Evolutionary conservation across 139 green algal species (phyloP), one percentile per base, ranked within the genome.

Genomic region (Micromonas pusilla): DNA sequence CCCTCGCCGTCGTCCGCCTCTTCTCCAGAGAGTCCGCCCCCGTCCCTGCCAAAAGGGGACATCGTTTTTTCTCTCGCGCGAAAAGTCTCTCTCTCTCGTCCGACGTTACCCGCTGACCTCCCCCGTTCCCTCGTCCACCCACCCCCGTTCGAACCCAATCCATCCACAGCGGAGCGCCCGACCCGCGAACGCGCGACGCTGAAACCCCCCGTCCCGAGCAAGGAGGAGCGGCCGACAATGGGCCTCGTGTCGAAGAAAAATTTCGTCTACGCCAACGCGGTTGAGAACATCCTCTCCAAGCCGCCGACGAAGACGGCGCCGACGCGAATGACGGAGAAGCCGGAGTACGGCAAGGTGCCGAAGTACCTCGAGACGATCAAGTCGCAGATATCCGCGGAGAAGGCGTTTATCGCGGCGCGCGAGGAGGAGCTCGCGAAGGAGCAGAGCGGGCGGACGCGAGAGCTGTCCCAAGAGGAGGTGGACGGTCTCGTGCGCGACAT

Each of bases 191-290:
- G 65, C 34, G 20, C 38, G 13, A 90, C 88, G 67, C 70, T 82
- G n/a, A 89, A 90, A 77, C 72, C 83, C 1, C 80, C 86, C 20
- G 76, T 93, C 33, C 86, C 88, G 13, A 77, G n/a, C 21, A 70
- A 74, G 26, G 80, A 84, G 2, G 90, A 96, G 30, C 57, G 64
- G 63, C 90, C 90, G 0, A 52, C 89, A 21, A 90, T 91, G 82
- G 88, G 88, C 0, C 78, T 93, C 9, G 81, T 81, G 36, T 91
- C 82, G 83, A 85, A 87, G 73, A 92, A 92, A 54, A 90, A 96
- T 83, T 96, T 90, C 81, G 87, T 96, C 72, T 89, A 86, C 0
- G 81, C 80, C 2, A 96, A 96, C 62, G 89, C 90, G 1, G 77
- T 91, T 3, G 86, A 92, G 64, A 81, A 31, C 38, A 93, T 93